phyloP scores from a whole-genome alignment of 331 rosid genomes.

The Cucumis variabilis region DNA sequence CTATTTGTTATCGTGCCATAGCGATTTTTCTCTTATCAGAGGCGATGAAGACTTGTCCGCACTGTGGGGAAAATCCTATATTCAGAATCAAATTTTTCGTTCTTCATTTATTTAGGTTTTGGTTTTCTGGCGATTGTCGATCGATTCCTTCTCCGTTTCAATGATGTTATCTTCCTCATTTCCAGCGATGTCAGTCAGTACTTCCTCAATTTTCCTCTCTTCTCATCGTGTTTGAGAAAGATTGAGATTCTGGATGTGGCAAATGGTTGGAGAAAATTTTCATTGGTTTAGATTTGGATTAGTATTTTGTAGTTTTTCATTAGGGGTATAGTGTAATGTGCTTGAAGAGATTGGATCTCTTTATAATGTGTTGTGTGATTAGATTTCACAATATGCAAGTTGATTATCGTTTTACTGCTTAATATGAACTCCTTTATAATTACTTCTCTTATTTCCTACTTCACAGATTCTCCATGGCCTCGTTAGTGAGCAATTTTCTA shows the following conservation, averaged over 20 bases:
- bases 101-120: conserved; percentile 2
- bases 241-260: conserved; percentile 2
- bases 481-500: too few relatives aligned
- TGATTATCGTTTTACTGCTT: too few relatives aligned
- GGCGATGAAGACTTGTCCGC: conserved; percentile 1
- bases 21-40: neutral
- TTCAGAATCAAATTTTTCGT: neutral
- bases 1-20: too few relatives aligned
- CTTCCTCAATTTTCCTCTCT: too few relatives aligned
- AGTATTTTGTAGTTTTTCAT: neutral
- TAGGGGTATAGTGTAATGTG: neutral
- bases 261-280: neutral
- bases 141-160: neutral
- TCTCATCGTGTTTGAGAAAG: neutral
- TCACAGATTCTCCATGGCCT: too few relatives aligned
- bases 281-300: neutral
- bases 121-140: neutral
- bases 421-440: too few relatives aligned
- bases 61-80: neutral
- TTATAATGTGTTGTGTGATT: too few relatives aligned
- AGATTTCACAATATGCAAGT: too few relatives aligned
- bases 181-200: too few relatives aligned
- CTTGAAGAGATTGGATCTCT: conserved; percentile 24
- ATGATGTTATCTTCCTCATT: too few relatives aligned
- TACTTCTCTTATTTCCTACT: too few relatives aligned